Evolutionary conservation across 257 asterid genomes (phyloP).

Genomic region (Jasminum sambac): DNA sequence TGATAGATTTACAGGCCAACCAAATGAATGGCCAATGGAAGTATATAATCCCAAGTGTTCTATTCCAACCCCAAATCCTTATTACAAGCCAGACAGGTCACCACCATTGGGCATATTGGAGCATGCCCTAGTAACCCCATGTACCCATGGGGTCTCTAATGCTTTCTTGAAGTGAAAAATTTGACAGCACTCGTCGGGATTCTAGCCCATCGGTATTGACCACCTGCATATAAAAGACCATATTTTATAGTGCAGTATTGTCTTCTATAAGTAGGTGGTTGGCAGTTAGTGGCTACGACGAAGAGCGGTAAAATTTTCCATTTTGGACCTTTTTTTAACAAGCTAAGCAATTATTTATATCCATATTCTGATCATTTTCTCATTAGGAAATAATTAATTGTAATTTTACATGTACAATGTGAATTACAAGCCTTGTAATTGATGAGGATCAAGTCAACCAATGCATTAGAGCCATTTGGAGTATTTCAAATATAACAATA

Average conservation of each 20-base stretch:
- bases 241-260: too few species aligned
- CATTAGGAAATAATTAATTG: not conserved
- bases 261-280: too few species aligned
- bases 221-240: too few species aligned
- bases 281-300: too few species aligned
- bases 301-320: too few species aligned
- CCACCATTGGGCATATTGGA: conserved; percentile 11
- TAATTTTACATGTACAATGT: not conserved
- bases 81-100: conserved; percentile 22
- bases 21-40: conserved; percentile 45
- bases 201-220: too few species aligned
- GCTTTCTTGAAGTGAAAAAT: not conserved
- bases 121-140: conserved; percentile 35
- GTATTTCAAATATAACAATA: too few species aligned
- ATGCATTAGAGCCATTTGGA: too few species aligned
- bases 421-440: not conserved
- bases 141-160: conserved; percentile 32
- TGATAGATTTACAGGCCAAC: conserved; percentile 10
- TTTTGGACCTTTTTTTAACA: not conserved
- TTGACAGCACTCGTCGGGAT: too few species aligned
- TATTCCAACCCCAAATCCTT: conserved; percentile 38
- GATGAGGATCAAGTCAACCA: not conserved
- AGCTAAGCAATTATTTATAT: not conserved
- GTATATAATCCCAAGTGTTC: conserved; percentile 24
- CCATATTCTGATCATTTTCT: not conserved